Conservation (phyloP, 2,329 filamentous ascomycete species). For the Fusarium oligoseptatum region DNA sequence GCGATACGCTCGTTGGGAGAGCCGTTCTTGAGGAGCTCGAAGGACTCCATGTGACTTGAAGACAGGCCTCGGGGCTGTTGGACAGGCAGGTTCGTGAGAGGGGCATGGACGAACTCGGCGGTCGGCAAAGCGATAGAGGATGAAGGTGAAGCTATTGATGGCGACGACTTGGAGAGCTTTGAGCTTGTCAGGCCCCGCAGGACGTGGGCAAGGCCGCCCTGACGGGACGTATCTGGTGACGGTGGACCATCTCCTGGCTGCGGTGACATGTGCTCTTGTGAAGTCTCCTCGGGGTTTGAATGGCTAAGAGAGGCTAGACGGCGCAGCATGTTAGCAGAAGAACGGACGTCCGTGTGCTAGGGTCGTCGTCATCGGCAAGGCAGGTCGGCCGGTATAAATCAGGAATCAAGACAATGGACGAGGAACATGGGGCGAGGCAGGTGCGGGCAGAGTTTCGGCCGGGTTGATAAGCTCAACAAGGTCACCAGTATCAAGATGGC, state of each 20-base stretch:
- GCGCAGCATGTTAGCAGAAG: slow-evolving; percentile 48
- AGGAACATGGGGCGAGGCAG: slow-evolving; percentile 23
- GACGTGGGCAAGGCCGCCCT: slow-evolving; percentile 71
- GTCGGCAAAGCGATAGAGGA: slow-evolving; percentile 55
- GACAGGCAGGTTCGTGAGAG: slow-evolving; percentile 53
- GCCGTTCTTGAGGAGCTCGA: slow-evolving; percentile 68
- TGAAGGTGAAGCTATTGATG: slow-evolving; percentile 58
- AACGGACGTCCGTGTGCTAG: slow-evolving; percentile 37
- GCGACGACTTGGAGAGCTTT: slow-evolving; percentile 66
- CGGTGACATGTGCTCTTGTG: slow-evolving; percentile 70
- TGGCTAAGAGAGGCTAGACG: slow-evolving; percentile 47
- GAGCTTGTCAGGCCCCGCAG: slow-evolving; percentile 72
- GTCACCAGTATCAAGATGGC: slow-evolving; percentile 20
- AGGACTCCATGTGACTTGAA: slow-evolving; percentile 65
- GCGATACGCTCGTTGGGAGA: slow-evolving; percentile 66
- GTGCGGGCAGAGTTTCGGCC: slow-evolving; percentile 10
- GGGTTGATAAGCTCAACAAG: slow-evolving; percentile 14
- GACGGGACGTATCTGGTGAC: slow-evolving; percentile 67
- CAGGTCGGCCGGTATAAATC: slow-evolving; percentile 32
- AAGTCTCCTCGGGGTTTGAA: slow-evolving; percentile 41
- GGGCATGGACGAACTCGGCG: slow-evolving; percentile 61
- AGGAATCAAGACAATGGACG: slow-evolving; percentile 24
- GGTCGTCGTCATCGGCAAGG: slow-evolving; percentile 45
- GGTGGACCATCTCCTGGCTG: slow-evolving; percentile 68
- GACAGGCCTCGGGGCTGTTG: slow-evolving; percentile 59